Base-by-base conservation (phyloP, 345 rosid species). In the Camelina laxa region DNA sequence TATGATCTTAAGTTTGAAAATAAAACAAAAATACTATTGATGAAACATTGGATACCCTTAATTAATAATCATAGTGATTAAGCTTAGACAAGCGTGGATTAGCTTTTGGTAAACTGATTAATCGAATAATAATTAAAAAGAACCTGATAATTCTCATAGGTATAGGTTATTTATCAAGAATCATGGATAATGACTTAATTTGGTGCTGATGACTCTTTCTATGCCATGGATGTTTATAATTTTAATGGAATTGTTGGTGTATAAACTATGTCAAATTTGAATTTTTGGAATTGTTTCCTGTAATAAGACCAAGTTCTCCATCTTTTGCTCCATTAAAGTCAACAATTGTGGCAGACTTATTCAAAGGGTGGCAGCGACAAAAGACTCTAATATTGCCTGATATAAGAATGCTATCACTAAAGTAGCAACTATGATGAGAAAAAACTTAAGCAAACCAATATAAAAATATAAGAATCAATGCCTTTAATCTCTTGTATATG, bases 371-470 rank as follows among this genome's bases (percentile, higher is more conserved):
- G 64, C 99, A 92, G 7, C 97, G 97, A 70, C 97, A 92, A 67
- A 95, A 95, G 39, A 95, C 97, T 80, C 96, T 85, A 55, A 95
- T 92, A 71, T 92, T 95, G 72, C 99, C 99, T 95, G 90, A 75
- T 56, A 74, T 70, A 22, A 36, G 7, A 12, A 53, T 72, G 60
- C 38, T 67, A 65, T 74, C 58, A 67, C 56, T 73, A 73, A 9
- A 59, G 64, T 48, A 16, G 4, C 27, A 24, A 24, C 27, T 47
- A 30, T 42, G 69, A 60, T 66, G 68, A 36, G 30, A 50, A 78
- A 53, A 67, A 49, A 57, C 58, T 38, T 48, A 54, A 22, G 48
- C 12, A 59, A 58, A 54, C 45, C 54, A 78, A 42, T 19, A 54
- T 53, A 6, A 30, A 72, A 59, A 49, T 21, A 48, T 68, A 17